Conservation (phyloP, 768 basidiomycete species). For the Boletales sp. region DNA sequence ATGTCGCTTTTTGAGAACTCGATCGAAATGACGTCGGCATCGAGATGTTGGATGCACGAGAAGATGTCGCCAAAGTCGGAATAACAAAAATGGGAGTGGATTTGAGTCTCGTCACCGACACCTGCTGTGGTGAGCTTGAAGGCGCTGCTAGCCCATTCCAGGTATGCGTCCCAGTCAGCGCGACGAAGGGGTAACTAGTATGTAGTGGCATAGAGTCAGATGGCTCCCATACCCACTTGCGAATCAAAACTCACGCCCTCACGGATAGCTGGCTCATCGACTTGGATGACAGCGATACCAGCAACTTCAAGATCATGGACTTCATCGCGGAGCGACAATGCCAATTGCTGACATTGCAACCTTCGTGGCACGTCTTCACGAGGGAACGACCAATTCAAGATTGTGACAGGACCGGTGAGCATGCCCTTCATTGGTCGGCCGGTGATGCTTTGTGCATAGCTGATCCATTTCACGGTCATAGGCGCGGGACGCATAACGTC, state of each 20-base stretch:
- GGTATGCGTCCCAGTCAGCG: slow-evolving; percentile 93
- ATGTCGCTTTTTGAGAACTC: slow-evolving; percentile 98
- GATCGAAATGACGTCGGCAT: slow-evolving; percentile 98
- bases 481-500: slow-evolving; percentile 90
- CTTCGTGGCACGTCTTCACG: slow-evolving; percentile 96
- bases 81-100: slow-evolving; percentile 99
- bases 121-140: slow-evolving; percentile 98
- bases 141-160: slow-evolving; percentile 97
- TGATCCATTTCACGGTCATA: slow-evolving; percentile 97
- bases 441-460: slow-evolving; percentile 93
- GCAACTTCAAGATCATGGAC: slow-evolving; percentile 96
- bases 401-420: slow-evolving; percentile 98
- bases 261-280: slow-evolving; percentile 99
- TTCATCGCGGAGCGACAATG: slow-evolving; percentile 96
- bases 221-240: not conserved
- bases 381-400: slow-evolving; percentile 99
- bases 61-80: slow-evolving; percentile 99
- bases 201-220: not conserved
- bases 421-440: slow-evolving; percentile 98
- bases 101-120: slow-evolving; percentile 90
- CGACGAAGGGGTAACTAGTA: slow-evolving; percentile 86
- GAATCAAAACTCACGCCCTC: slow-evolving; percentile 70
- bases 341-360: slow-evolving; percentile 96
- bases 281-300: slow-evolving; percentile 96
- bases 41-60: slow-evolving; percentile 93